Conservation (phyloP, 2,329 filamentous ascomycete species). For the Ophiostoma sp. region DNA sequence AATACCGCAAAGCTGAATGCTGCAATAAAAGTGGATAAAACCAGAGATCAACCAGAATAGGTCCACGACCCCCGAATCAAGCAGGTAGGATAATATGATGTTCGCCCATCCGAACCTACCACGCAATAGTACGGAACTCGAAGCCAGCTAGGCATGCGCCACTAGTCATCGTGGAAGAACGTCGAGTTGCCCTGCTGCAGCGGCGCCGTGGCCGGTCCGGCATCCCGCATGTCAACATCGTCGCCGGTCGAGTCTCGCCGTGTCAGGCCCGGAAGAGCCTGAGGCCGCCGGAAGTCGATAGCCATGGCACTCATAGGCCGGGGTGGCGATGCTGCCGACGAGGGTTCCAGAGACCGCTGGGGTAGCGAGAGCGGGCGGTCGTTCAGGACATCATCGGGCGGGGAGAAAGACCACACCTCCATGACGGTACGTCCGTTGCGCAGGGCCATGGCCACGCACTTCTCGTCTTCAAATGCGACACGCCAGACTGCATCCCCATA, state of each 20-base stretch:
- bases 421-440: constrained; percentile 86
- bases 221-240: constrained; percentile 59
- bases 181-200: constrained; percentile 49
- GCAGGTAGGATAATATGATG: not conserved
- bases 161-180: constrained; percentile 50
- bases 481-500: constrained; percentile 96
- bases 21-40: not conserved
- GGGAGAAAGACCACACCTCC: constrained; percentile 98
- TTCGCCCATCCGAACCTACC: not conserved
- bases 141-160: constrained; percentile 13
- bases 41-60: not conserved
- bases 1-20: not conserved
- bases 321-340: constrained; percentile 40
- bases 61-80: not conserved
- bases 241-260: constrained; percentile 41
- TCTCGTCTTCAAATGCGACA: constrained; percentile 97
- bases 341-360: constrained; percentile 46
- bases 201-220: constrained; percentile 56
- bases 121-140: constrained; percentile 19
- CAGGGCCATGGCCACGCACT: constrained; percentile 92
- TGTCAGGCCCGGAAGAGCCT: constrained; percentile 37
- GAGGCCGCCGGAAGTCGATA: constrained; percentile 45
- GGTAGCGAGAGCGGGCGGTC: constrained; percentile 55
- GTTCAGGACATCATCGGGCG: constrained; percentile 67
- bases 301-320: constrained; percentile 55